A percentile compares a stretch with the other conserved stretches of the same genome.
These are phyloP conservation scores for Cutaneotrichosporon arboriforme DNA, from an alignment of 1,284 basidiomycete species.

Conservation along the genomic window DNA sequence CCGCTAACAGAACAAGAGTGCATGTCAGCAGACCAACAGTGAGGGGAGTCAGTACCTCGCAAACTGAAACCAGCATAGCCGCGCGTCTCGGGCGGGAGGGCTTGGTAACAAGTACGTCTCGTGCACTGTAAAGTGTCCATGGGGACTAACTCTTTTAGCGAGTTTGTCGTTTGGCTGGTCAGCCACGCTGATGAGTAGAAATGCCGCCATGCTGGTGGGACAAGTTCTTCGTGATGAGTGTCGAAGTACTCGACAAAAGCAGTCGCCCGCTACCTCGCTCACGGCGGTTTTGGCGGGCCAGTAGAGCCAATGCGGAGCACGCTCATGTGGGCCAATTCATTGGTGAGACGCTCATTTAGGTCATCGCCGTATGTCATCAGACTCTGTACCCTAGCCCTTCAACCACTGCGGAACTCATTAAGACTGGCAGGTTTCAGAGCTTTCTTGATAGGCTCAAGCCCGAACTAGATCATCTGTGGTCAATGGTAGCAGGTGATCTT, in stretches of 20 bases:
- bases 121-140: neutral
- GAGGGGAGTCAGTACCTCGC: neutral
- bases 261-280: neutral
- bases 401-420: slow-evolving; percentile 19
- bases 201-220: slow-evolving; percentile 24
- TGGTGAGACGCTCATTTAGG: neutral
- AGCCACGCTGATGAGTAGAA: slow-evolving; percentile 1
- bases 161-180: neutral
- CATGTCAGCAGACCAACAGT: slow-evolving; percentile 21
- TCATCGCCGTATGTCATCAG: slow-evolving; percentile 5
- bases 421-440: slow-evolving; percentile 17
- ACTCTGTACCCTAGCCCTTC: slow-evolving; percentile 12
- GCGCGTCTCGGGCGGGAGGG: slow-evolving; percentile 18
- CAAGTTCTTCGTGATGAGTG: slow-evolving; percentile 2
- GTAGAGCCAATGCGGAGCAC: neutral
- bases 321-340: neutral
- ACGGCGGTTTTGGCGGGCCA: neutral
- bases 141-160: neutral
- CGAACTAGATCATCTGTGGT: slow-evolving; percentile 16
- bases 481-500: slow-evolving; percentile 7
- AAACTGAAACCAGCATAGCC: slow-evolving; percentile 12
- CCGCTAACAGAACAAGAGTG: slow-evolving; percentile 14
- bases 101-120: slow-evolving; percentile 10
- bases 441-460: slow-evolving; percentile 20
- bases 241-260: neutral